phyloP scores from a whole-genome alignment of 768 basidiomycete species.

The Strobilomyces confusus region DNA sequence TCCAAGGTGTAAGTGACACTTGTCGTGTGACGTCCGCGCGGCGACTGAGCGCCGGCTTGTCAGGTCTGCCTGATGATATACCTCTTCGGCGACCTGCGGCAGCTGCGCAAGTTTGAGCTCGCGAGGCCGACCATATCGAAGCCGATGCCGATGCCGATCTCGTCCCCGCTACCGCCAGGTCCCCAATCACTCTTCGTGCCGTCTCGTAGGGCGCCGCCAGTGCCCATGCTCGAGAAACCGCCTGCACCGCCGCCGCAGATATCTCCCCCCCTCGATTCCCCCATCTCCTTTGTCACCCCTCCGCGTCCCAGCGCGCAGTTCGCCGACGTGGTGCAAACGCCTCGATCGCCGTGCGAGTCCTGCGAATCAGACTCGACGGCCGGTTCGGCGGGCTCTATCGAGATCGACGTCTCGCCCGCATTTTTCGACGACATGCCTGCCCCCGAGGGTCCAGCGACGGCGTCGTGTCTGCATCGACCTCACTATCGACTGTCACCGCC shows the following conservation, averaged over 20 bases:
- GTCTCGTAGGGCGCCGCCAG: not conserved
- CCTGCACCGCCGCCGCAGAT: not conserved
- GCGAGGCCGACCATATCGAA: conserved; percentile 60
- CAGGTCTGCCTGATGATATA: conserved; percentile 70
- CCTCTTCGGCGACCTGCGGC: conserved; percentile 74
- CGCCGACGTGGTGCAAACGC: conserved; percentile 2
- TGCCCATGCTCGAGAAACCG: conserved; percentile 5
- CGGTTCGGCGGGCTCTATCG: conserved; percentile 13
- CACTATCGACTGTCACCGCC: conserved; percentile 23
- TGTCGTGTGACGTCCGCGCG: not conserved
- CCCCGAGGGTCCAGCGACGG: conserved; percentile 43
- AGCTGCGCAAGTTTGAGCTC: conserved; percentile 77
- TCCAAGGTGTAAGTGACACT: conserved; percentile 53
- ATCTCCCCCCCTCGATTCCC: conserved; percentile 11
- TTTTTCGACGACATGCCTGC: conserved; percentile 42
- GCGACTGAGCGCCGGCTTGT: conserved; percentile 5
- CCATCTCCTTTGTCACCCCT: conserved; percentile 5
- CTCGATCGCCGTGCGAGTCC: conserved; percentile 15
- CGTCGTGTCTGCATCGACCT: conserved; percentile 33
- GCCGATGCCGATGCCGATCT: conserved; percentile 24
- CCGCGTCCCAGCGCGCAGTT: conserved; percentile 1
- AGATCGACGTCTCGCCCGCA: conserved; percentile 41
- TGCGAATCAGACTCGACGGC: conserved; percentile 11
- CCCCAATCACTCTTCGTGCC: conserved; percentile 9
- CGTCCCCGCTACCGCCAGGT: conserved; percentile 9